Evolutionary conservation across 148 eudicot species (phyloP), one percentile per base, ranked within the genome.

Genomic region (Agrostemma githago): DNA sequence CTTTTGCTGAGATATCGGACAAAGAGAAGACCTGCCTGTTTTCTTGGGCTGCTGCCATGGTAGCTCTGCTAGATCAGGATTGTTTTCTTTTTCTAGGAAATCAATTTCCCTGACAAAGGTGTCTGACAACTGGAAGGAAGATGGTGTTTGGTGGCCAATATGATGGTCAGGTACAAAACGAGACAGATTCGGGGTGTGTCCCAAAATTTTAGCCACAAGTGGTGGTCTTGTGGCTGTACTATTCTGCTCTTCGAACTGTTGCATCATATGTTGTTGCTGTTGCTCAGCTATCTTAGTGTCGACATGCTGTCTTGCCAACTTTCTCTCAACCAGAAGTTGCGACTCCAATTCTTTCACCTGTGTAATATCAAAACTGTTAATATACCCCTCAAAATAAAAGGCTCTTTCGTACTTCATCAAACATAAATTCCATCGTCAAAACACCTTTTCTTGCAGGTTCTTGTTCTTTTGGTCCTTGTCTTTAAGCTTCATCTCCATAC

Each of bases 331-430:
- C 80, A 91, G 68, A 48, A 94, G 92, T 62, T 94, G 97, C 8
- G 96, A 81, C 81, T 94, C 98, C 70, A 94, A 68, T 83, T 94
- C 98, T 82, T 94, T 94, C 68, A 94, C 79, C 98, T 94, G 88
- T 71, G 88, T 71, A 80, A 74, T 62, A 77, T 21, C 56, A 54
- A 4, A 38, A 48, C 15, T 59, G 62, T 74, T 59, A 34, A 12
- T 8, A 17, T 1, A 40, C 3, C 0, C 21, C 40, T 14, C 46
- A 72, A 40, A 41, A 0, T 11, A 39, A 62, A 39, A 65, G 68
- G 8, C 44, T 15, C 10, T 39, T 38, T 65, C 15, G 19, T 11
- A 37, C 5, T 6, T 20, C 40, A 11, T 65, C 6, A 39, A 65
- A 9, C 26, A 17, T 67, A 44, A 21, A 48, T 57, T 11, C 14